Evolutionary conservation across 106 monocot species (phyloP).

Genomic region (Allium fistulosum): DNA sequence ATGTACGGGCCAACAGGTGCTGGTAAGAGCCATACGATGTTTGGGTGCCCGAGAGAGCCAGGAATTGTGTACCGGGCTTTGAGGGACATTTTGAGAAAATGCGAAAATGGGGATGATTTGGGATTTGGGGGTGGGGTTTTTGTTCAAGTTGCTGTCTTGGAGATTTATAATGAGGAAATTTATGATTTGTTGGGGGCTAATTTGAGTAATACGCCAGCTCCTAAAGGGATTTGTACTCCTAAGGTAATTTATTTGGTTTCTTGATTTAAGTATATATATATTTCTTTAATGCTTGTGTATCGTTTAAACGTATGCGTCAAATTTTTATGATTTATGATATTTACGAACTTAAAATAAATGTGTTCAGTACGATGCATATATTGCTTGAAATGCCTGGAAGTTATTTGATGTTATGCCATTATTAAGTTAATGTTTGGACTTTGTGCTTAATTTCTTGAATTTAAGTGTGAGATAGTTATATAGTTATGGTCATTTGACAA

Average conservation of each 20-base stretch:
- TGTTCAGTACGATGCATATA: no score
- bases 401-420: no score
- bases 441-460: no score
- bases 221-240: conserved; percentile 47
- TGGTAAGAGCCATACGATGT: conserved; percentile 99
- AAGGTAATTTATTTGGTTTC: conserved; percentile 36
- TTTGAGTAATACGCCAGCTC: conserved; percentile 14
- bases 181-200: conserved; percentile 77
- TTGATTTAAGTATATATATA: neutral
- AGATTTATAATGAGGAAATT: conserved; percentile 98
- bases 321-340: no score
- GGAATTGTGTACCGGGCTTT: conserved; percentile 93
- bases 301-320: no score
- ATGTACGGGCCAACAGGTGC: conserved; percentile 98
- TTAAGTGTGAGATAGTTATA: no score
- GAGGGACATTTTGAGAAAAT: conserved; percentile 57
- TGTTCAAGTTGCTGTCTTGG: conserved; percentile 78
- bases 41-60: conserved; percentile 60
- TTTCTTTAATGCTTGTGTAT: no score
- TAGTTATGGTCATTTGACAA: no score
- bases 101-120: conserved; percentile 23
- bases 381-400: no score
- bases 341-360: no score
- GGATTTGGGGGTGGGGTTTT: conserved; percentile 52
- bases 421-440: no score